Evolutionary conservation across 1,284 basidiomycete genomes (phyloP).

Genomic region (Hemileia vastatrix): DNA sequence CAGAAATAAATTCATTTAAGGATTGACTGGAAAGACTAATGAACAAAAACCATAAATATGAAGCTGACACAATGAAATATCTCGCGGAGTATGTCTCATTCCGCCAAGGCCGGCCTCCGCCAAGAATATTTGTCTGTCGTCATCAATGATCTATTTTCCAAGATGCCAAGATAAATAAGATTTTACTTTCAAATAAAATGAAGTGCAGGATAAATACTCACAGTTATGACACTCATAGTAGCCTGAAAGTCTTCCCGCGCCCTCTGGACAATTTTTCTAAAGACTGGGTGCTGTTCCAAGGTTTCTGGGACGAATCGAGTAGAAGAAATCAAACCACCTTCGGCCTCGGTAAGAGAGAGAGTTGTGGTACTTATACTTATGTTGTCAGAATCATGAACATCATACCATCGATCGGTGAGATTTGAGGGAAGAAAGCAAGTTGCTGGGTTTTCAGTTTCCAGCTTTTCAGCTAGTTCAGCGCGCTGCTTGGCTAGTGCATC

Average conservation of each 20-base stretch:
- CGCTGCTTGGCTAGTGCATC: not conserved
- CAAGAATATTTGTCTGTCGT: not conserved
- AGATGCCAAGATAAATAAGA: not conserved
- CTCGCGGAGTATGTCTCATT: not conserved
- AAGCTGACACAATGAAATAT: not conserved
- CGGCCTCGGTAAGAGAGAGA: no score
- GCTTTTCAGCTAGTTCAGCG: not conserved
- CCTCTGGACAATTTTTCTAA: slow-evolving; percentile 30
- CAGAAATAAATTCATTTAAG: not conserved
- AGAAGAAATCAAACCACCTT: no score
- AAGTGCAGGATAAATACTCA: not conserved
- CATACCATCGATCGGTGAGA: not conserved
- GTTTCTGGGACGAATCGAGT: not conserved
- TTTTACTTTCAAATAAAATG: not conserved
- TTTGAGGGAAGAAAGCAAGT: no score
- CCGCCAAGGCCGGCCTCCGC: not conserved
- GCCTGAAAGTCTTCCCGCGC: slow-evolving; percentile 27
- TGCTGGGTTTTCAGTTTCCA: not conserved
- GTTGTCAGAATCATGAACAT: no score
- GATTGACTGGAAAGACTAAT: no score
- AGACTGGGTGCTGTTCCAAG: slow-evolving; percentile 1
- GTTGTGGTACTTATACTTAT: no score
- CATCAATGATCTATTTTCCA: not conserved
- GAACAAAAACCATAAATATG: not conserved
- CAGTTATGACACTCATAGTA: slow-evolving; percentile 28